A percentile compares a stretch with the other conserved stretches of the same genome.
Evolutionary conservation across 495 filamentous ascomycete species (phyloP).

Genomic region (Podospora pseudoanserina): DNA sequence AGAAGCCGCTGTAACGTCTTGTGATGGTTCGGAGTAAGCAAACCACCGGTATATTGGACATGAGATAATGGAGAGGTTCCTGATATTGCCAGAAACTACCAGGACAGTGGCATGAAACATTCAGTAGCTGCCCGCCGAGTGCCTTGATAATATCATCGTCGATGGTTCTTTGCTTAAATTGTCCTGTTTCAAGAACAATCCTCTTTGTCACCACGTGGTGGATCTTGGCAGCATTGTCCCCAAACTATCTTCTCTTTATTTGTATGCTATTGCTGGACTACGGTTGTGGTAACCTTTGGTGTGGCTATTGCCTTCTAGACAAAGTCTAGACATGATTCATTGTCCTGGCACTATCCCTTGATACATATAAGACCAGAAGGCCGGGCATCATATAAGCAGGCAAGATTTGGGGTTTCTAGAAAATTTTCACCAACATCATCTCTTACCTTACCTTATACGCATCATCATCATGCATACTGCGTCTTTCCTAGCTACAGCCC

Average conservation of each 20-base stretch:
- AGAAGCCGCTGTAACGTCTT: too few species aligned
- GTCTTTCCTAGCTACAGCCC: background rate
- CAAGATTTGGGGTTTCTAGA: too few species aligned
- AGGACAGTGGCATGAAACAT: background rate
- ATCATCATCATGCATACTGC: background rate
- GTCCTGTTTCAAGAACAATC: background rate
- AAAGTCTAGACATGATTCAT: background rate
- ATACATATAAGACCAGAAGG: background rate
- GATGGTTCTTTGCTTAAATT: background rate
- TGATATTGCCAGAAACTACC: too few species aligned
- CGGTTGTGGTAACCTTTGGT: too few species aligned
- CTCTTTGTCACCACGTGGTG: background rate
- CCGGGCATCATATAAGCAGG: background rate
- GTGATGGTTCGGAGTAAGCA: too few species aligned
- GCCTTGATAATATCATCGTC: background rate
- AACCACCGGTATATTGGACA: too few species aligned
- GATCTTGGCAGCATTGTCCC: background rate
- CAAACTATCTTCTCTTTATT: background rate
- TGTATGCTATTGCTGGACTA: background rate
- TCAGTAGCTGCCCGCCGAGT: background rate
- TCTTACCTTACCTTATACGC: background rate
- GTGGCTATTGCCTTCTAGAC: background rate
- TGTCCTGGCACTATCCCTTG: background rate
- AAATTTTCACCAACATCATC: background rate
- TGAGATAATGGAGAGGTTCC: too few species aligned